These are phyloP conservation scores for Cucumis variabilis DNA, from an alignment of 331 rosid species.

Conservation along the genomic window DNA sequence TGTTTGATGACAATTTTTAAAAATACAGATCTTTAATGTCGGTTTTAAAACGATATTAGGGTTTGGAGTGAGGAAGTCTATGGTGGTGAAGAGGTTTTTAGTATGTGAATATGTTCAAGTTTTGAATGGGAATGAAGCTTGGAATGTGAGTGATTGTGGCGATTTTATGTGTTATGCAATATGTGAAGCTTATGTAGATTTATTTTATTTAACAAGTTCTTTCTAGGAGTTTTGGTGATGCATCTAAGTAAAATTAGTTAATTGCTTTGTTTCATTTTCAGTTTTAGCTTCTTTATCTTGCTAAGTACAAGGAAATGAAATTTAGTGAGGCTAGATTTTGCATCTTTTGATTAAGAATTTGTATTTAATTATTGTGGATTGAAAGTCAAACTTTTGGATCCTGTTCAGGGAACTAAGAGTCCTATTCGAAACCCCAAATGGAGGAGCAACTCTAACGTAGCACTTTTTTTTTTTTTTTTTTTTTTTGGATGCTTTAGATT, in stretches of 20 bases:
- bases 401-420: constrained; percentile 62
- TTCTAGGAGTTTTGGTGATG: not conserved
- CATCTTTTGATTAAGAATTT: not conserved
- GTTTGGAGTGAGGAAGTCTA: too few species aligned
- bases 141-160: constrained; percentile 57
- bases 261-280: not conserved
- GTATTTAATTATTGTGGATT: constrained; percentile 43
- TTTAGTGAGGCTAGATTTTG: not conserved
- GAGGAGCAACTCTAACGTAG: constrained; percentile 47
- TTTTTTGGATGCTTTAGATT: not conserved
- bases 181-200: not conserved
- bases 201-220: not conserved
- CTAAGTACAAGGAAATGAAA: not conserved
- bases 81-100: not conserved
- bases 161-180: not conserved
- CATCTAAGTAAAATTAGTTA: not conserved
- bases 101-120: constrained; percentile 67
- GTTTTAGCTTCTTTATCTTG: not conserved
- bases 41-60: too few species aligned
- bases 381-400: constrained; percentile 54
- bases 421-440: constrained; percentile 53
- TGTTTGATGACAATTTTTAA: too few species aligned
- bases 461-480: not conserved
- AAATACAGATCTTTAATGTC: too few species aligned
- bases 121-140: constrained; percentile 85